Evolutionary conservation across 2,329 filamentous ascomycete genomes (phyloP).

Genomic region (Nigrospora sphaerica): DNA sequence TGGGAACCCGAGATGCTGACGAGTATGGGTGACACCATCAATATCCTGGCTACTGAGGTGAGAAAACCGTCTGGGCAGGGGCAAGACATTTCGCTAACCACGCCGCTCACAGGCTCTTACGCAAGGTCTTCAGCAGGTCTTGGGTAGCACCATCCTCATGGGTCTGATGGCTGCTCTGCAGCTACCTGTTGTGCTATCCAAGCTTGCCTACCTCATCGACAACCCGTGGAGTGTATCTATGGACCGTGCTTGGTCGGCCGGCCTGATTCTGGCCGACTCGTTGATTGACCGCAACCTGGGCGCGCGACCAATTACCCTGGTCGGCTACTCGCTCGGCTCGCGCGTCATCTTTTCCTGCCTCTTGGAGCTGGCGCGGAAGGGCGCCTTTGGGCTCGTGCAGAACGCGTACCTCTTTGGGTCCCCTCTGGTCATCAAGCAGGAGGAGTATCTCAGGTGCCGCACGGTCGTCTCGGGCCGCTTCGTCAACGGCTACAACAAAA

Average conservation of each 20-base stretch:
- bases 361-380: constrained; percentile 75
- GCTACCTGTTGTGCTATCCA: constrained; percentile 85
- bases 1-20: constrained; percentile 98
- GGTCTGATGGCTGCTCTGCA: constrained; percentile 89
- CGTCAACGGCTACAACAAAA: constrained; percentile 87
- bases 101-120: constrained; percentile 64
- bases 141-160: constrained; percentile 83
- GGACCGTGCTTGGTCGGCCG: constrained; percentile 79
- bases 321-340: constrained; percentile 89
- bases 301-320: constrained; percentile 82
- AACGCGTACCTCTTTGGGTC: constrained; percentile 95
- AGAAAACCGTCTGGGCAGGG: constrained; percentile 24
- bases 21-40: constrained; percentile 97
- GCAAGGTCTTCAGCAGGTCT: constrained; percentile 89
- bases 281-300: constrained; percentile 87
- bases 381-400: constrained; percentile 80
- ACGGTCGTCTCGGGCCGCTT: constrained; percentile 89
- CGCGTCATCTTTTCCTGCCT: constrained; percentile 90
- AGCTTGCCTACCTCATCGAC: constrained; percentile 92
- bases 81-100: not conserved
- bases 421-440: constrained; percentile 82
- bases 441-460: constrained; percentile 76
- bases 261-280: constrained; percentile 89
- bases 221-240: constrained; percentile 98
- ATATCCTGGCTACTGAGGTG: constrained; percentile 95